Conservation (phyloP, 805 yeast species). For the Hagleromyces aurorensis region DNA sequence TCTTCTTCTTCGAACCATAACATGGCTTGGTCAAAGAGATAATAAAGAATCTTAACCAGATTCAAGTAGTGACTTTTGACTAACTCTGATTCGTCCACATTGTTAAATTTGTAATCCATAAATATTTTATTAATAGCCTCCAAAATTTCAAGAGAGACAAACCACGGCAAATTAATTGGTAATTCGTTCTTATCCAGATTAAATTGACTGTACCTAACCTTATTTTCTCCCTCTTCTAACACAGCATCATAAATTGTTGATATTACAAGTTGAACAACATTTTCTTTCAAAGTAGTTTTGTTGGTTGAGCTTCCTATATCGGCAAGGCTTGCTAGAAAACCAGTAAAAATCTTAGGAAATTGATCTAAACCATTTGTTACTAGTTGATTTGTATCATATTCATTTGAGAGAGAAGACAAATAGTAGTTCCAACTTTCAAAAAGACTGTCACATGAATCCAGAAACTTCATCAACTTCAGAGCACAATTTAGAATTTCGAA, state of each 20-base stretch:
- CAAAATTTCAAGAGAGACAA: conserved; percentile 36
- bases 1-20: conserved; percentile 28
- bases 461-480: conserved; percentile 33
- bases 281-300: conserved; percentile 10
- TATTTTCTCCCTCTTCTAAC: conserved; percentile 36
- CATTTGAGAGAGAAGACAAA: conserved; percentile 4
- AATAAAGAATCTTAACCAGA: conserved; percentile 37
- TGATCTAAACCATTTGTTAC: conserved; percentile 20
- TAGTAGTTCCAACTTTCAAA: conserved; percentile 9
- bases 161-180: conserved; percentile 38
- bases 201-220: conserved; percentile 30
- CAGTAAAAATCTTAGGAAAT: conserved; percentile 22
- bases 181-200: conserved; percentile 26
- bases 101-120: conserved; percentile 25
- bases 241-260: conserved; percentile 24
- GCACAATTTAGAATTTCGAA: conserved; percentile 44
- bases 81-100: conserved; percentile 5
- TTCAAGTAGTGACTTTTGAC: conserved; percentile 25
- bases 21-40: conserved; percentile 30
- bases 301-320: conserved; percentile 1
- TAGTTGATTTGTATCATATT: conserved; percentile 16
- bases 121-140: conserved; percentile 36
- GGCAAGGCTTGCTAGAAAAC: conserved; percentile 20
- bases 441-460: conserved; percentile 6
- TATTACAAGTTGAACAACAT: conserved; percentile 20